These are phyloP conservation scores for Hirschfeldia incana DNA, from an alignment of 345 rosid genomes.

Conservation along the genomic window DNA sequence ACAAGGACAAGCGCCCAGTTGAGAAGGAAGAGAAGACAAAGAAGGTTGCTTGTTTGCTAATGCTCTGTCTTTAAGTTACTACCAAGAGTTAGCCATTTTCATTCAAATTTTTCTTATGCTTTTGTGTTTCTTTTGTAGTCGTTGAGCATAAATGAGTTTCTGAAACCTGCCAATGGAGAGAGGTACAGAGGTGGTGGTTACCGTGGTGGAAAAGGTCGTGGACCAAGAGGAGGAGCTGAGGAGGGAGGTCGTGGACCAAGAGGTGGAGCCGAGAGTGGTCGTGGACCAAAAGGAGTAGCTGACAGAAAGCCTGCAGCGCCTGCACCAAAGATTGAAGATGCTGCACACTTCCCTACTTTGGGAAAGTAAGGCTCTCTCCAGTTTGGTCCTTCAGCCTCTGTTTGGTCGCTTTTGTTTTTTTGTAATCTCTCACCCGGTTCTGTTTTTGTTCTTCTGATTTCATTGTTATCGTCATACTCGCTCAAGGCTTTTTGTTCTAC, in stretches of 20 bases:
- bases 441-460: constrained; percentile 29
- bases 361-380: constrained; percentile 37
- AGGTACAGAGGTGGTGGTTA: constrained; percentile 53
- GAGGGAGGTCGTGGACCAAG: constrained; percentile 19
- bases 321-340: constrained; percentile 64
- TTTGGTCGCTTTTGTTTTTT: background rate
- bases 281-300: background rate
- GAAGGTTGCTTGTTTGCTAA: constrained; percentile 43
- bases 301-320: background rate
- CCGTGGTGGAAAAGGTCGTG: constrained; percentile 52
- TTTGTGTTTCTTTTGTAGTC: constrained; percentile 38
- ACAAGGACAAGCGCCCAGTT: constrained; percentile 61
- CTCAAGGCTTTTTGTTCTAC: constrained; percentile 19
- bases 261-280: too few species aligned
- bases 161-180: constrained; percentile 70
- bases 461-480: constrained; percentile 20
- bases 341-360: constrained; percentile 70
- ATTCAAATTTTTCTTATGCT: background rate
- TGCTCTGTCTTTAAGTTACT: background rate
- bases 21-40: constrained; percentile 67
- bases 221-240: constrained; percentile 38
- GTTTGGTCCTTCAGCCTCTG: constrained; percentile 3
- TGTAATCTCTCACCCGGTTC: constrained; percentile 18
- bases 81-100: too few species aligned
- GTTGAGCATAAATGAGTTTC: constrained; percentile 67